phyloP scores from a whole-genome alignment of 148 eudicot species.

The Camellia sinensis region DNA sequence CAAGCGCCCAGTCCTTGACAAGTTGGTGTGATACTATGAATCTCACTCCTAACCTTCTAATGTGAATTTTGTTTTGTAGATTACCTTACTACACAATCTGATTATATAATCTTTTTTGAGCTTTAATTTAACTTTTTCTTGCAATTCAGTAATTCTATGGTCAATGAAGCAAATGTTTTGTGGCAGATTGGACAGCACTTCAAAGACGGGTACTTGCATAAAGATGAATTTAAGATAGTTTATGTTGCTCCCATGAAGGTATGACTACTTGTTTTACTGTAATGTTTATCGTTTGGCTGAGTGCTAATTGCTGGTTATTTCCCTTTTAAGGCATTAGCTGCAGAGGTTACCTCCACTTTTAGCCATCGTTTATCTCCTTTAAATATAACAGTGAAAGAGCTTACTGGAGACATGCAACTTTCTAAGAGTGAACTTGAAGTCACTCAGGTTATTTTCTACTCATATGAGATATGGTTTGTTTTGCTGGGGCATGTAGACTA shows the following conservation, averaged over 20 bases:
- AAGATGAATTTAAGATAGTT: constrained; percentile 93
- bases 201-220: constrained; percentile 94
- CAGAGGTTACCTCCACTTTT: constrained; percentile 91
- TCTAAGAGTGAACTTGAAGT: constrained; percentile 86
- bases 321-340: constrained; percentile 79
- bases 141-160: neutral
- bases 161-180: constrained; percentile 8
- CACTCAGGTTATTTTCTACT: constrained; percentile 67
- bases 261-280: constrained; percentile 11
- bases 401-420: constrained; percentile 99
- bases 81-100: neutral
- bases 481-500: neutral
- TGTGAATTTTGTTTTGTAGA: neutral
- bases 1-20: too few relatives aligned
- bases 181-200: constrained; percentile 89
- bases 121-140: neutral
- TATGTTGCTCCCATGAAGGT: constrained; percentile 99
- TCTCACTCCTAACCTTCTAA: neutral
- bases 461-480: constrained; percentile 5
- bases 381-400: constrained; percentile 88
- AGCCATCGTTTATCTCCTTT: constrained; percentile 83
- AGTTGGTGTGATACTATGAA: neutral
- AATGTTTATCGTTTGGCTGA: constrained; percentile 12
- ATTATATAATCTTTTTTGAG: constrained; percentile 1
- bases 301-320: constrained; percentile 16